phyloP scores from a whole-genome alignment of 306 rosid genomes.

The Ochetophila trinervis region DNA sequence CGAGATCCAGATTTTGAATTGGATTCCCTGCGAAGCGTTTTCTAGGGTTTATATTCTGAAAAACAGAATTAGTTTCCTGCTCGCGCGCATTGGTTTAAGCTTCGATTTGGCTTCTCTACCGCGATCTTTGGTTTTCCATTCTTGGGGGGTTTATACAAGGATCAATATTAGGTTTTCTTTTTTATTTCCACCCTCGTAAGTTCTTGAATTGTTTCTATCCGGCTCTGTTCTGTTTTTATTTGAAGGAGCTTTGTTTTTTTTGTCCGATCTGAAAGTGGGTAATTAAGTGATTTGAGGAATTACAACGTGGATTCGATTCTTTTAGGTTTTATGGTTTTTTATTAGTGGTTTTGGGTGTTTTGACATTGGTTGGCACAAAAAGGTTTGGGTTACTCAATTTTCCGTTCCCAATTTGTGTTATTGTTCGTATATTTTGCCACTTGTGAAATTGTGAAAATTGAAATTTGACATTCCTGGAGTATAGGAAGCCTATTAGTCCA shows the following conservation, averaged over 20 bases:
- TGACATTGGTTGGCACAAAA: constrained; percentile 16
- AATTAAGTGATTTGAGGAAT: constrained; percentile 13
- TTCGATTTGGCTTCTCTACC: constrained; percentile 24
- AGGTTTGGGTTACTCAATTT: constrained; percentile 1
- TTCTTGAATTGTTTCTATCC: constrained; percentile 17
- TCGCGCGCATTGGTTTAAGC: constrained; percentile 31
- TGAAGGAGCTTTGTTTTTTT: constrained; percentile 8
- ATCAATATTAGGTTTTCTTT: constrained; percentile 11
- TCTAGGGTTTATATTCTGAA: constrained; percentile 29
- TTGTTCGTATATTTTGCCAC: constrained; percentile 1
- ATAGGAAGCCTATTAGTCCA: not conserved
- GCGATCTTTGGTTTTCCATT: constrained; percentile 51
- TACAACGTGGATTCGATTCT: not conserved
- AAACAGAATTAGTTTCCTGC: constrained; percentile 14
- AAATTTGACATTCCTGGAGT: constrained; percentile 15
- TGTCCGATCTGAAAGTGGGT: constrained; percentile 17
- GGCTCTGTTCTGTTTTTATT: constrained; percentile 4
- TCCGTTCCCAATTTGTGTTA: not conserved
- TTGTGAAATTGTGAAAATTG: not conserved
- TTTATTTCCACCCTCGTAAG: constrained; percentile 10
- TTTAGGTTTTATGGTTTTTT: constrained; percentile 2
- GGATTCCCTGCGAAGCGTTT: constrained; percentile 34
- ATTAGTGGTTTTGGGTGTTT: constrained; percentile 24
- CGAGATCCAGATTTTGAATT: constrained; percentile 62
- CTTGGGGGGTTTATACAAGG: constrained; percentile 40